Evolutionary conservation across 1,284 basidiomycete genomes (phyloP).

Genomic region (Sphagnurus paluster): DNA sequence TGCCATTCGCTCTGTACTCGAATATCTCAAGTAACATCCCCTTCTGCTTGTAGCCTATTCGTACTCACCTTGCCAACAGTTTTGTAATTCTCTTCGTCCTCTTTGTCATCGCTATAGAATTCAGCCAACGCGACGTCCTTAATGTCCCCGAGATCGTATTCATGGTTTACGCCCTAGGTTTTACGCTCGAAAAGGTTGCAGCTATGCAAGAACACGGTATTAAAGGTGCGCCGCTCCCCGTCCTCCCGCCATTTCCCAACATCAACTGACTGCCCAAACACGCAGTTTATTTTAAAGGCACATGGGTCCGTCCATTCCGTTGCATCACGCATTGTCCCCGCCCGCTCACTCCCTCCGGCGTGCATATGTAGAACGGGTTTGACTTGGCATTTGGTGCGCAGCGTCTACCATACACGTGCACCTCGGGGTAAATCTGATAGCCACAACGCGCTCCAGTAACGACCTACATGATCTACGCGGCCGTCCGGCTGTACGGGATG

Average conservation of each 20-base stretch:
- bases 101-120: conserved; percentile 83
- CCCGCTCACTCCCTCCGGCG: too few relatives aligned
- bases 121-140: conserved; percentile 58
- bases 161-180: conserved; percentile 84
- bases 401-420: neutral
- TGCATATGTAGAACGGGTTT: conserved; percentile 89
- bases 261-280: conserved; percentile 4
- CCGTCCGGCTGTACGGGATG: conserved; percentile 73
- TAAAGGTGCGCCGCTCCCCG: conserved; percentile 48
- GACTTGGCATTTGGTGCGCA: conserved; percentile 79
- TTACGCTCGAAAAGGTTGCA: conserved; percentile 89
- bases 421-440: neutral
- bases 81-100: conserved; percentile 83
- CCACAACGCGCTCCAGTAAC: conserved; percentile 50
- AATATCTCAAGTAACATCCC: conserved; percentile 73
- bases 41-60: conserved; percentile 2
- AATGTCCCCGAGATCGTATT: conserved; percentile 72
- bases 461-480: conserved; percentile 74
- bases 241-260: neutral
- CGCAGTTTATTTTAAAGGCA: conserved; percentile 78
- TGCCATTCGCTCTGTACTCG: conserved; percentile 84
- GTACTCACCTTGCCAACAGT: conserved; percentile 45
- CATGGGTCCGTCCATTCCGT: conserved; percentile 56
- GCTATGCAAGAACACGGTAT: conserved; percentile 95
- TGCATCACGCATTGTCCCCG: conserved; percentile 5